Evolutionary conservation across 768 basidiomycete genomes (phyloP).

Genomic region (Auricularia sp.): DNA sequence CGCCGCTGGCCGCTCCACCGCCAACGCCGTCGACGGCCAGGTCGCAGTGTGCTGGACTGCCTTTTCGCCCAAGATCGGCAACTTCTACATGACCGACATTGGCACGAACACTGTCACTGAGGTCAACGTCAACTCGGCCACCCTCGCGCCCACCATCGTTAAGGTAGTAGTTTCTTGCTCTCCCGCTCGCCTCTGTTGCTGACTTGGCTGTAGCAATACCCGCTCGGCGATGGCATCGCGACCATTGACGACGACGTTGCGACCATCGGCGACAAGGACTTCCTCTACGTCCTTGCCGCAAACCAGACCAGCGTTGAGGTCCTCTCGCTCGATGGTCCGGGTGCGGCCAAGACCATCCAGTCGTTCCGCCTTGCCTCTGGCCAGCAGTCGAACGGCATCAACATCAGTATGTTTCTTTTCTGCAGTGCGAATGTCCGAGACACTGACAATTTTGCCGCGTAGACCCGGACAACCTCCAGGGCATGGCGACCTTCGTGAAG

Average conservation of each 20-base stretch:
- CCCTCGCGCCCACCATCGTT: slow-evolving; percentile 35
- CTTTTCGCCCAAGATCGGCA: slow-evolving; percentile 21
- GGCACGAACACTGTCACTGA: slow-evolving; percentile 30
- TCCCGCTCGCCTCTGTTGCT: background rate
- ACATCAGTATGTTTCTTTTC: slow-evolving; percentile 2
- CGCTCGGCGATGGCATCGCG: slow-evolving; percentile 22
- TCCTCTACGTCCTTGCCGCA: slow-evolving; percentile 31
- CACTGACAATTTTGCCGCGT: background rate
- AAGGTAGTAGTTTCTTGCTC: slow-evolving; percentile 18
- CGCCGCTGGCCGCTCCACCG: slow-evolving; percentile 16
- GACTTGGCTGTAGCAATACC: slow-evolving; percentile 24
- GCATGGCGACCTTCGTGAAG: slow-evolving; percentile 5
- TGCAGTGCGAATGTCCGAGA: background rate
- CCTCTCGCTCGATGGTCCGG: slow-evolving; percentile 28
- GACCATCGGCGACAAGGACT: slow-evolving; percentile 28
- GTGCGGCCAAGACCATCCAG: slow-evolving; percentile 14
- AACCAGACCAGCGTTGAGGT: slow-evolving; percentile 31
- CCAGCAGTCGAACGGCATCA: background rate
- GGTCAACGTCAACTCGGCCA: slow-evolving; percentile 31
- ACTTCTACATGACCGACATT: slow-evolving; percentile 23
- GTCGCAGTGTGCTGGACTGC: slow-evolving; percentile 21
- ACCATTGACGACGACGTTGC: slow-evolving; percentile 34
- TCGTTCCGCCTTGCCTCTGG: slow-evolving; percentile 2
- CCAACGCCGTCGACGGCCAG: slow-evolving; percentile 21
- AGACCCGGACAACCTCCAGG: slow-evolving; percentile 7